phyloP scores from a whole-genome alignment of 2,329 filamentous ascomycete genomes.

The Diaporthe capsici region DNA sequence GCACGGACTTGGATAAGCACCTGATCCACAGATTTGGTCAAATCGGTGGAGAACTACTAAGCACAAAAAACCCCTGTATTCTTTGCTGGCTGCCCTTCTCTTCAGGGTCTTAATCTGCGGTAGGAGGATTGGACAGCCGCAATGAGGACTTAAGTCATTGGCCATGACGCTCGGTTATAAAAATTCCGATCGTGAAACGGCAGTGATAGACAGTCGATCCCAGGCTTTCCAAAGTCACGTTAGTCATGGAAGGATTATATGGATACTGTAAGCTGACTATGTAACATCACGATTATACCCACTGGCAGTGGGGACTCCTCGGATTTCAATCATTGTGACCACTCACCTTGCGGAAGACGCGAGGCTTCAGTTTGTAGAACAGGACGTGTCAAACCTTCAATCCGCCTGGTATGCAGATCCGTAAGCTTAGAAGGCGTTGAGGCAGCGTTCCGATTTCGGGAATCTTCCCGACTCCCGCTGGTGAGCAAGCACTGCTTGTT shows the following conservation, averaged over 20 bases:
- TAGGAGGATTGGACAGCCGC: background rate
- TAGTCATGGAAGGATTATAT: background rate
- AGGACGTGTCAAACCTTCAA: background rate
- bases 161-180: background rate
- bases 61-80: background rate
- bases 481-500: background rate
- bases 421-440: background rate
- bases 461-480: background rate
- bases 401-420: background rate
- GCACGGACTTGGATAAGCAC: background rate
- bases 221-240: background rate
- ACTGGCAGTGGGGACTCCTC: background rate
- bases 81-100: background rate
- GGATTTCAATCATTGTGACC: background rate
- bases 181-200: background rate
- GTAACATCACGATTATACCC: background rate
- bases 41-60: background rate
- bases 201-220: constrained; percentile 1
- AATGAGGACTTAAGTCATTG: background rate
- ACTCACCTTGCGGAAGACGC: background rate
- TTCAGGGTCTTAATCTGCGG: background rate
- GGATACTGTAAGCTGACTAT: background rate
- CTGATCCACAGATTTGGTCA: background rate
- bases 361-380: background rate
- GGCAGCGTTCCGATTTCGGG: background rate